phyloP scores from a whole-genome alignment of 495 filamentous ascomycete genomes.

The Trichodelitschia bisporula region DNA sequence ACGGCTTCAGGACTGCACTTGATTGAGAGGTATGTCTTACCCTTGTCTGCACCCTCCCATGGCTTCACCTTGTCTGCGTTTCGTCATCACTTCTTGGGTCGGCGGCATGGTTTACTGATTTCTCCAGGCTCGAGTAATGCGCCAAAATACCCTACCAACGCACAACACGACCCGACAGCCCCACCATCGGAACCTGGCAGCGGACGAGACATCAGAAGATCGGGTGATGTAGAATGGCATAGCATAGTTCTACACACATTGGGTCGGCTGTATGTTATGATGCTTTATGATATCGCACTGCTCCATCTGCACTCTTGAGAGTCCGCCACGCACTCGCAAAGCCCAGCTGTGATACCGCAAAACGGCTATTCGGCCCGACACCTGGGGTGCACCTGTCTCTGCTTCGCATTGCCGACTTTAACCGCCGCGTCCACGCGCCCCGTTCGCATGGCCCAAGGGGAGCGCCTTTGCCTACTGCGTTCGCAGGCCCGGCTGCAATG shows the following conservation, averaged over 20 bases:
- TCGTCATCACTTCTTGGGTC: neutral
- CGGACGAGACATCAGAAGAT: neutral
- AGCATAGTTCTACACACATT: too few species aligned
- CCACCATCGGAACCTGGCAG: neutral
- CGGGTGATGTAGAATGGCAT: too few species aligned
- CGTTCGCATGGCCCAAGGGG: too few species aligned
- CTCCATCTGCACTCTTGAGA: neutral
- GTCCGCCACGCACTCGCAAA: neutral
- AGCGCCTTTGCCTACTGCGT: too few species aligned
- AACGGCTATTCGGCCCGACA: neutral
- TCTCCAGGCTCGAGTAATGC: neutral
- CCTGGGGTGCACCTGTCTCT: neutral
- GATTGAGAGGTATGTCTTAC: slow-evolving; percentile 55
- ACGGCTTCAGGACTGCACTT: slow-evolving; percentile 90
- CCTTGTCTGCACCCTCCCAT: neutral
- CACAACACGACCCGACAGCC: neutral
- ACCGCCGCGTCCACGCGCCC: too few species aligned
- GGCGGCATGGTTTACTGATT: neutral
- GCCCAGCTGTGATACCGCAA: neutral
- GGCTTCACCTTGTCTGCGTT: neutral
- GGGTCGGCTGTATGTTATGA: neutral
- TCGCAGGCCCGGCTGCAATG: too few species aligned
- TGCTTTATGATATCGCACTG: neutral
- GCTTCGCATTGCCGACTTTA: too few species aligned
- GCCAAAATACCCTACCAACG: neutral